Percentiles rank a stretch among this genome's conserved stretches.
Conservation (phyloP, 2,329 filamentous ascomycete species). For the Aspergillus japonicus region DNA sequence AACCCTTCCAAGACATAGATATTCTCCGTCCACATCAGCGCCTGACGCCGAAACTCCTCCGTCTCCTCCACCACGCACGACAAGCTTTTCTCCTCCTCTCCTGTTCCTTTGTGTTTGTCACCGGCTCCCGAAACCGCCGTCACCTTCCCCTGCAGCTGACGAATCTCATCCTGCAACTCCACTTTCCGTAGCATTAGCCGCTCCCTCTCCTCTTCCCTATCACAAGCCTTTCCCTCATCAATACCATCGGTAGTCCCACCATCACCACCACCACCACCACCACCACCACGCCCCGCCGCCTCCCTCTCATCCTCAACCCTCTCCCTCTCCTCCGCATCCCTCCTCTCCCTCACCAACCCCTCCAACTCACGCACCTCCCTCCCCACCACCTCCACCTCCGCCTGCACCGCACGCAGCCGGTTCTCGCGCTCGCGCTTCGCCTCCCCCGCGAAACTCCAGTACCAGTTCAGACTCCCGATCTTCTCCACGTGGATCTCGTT, state of each 20-base stretch:
- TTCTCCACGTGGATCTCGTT: conserved; percentile 64
- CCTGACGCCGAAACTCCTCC: conserved; percentile 21
- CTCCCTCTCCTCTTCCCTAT: conserved; percentile 19
- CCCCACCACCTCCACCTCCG: conserved; percentile 31
- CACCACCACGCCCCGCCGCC: conserved; percentile 13
- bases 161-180: conserved; percentile 30
- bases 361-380: conserved; percentile 33
- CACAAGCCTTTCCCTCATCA: neutral
- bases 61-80: conserved; percentile 35
- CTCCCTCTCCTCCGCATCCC: conserved; percentile 38
- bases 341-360: conserved; percentile 36
- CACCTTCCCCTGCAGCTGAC: conserved; percentile 29
- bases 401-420: conserved; percentile 25
- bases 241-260: no score
- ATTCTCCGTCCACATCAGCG: conserved; percentile 46
- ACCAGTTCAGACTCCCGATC: conserved; percentile 71
- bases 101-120: conserved; percentile 26
- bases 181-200: conserved; percentile 22
- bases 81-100: conserved; percentile 27
- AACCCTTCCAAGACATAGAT: conserved; percentile 45
- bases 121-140: conserved; percentile 18
- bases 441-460: conserved; percentile 65
- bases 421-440: conserved; percentile 50
- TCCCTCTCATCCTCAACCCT: conserved; percentile 27
- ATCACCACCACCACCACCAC: conserved; percentile 21